Evolutionary conservation across 2,329 filamentous ascomycete genomes (phyloP).

Genomic region (Sarocladiaceae sp.): DNA sequence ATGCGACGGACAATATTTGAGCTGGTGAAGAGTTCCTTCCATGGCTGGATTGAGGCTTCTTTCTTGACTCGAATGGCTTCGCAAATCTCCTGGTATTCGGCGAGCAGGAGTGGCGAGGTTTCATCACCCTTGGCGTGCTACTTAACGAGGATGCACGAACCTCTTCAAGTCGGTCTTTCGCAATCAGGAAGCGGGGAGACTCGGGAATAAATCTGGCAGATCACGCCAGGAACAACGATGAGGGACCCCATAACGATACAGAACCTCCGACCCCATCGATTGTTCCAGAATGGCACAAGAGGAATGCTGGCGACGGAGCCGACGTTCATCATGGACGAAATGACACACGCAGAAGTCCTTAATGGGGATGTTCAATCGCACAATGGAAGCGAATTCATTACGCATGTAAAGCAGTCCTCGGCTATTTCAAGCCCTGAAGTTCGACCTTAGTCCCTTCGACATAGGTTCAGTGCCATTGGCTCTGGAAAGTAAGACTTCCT

Average conservation of each 20-base stretch:
- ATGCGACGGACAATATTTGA: conserved; percentile 15
- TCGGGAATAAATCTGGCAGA: conserved; percentile 27
- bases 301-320: background rate
- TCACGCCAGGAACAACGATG: background rate
- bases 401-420: no score
- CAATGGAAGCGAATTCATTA: no score
- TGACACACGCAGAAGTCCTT: no score
- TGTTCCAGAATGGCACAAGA: background rate
- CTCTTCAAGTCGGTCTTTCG: conserved; percentile 8
- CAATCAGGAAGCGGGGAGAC: conserved; percentile 40
- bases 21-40: conserved; percentile 4
- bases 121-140: conserved; percentile 16
- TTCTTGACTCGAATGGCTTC: conserved; percentile 8
- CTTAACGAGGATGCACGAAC: conserved; percentile 9
- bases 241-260: background rate
- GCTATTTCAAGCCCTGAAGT: no score
- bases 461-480: no score
- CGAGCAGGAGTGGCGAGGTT: conserved; percentile 13
- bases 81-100: conserved; percentile 15
- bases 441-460: no score
- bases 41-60: background rate
- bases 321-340: background rate
- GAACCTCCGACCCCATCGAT: background rate
- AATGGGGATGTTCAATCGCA: no score
- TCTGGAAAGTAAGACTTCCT: no score